Percentiles rank a stretch among this genome's conserved stretches.
Evolutionary conservation across 1,284 basidiomycete species (phyloP).

Genomic region (Phylloboletellus chloephorus): DNA sequence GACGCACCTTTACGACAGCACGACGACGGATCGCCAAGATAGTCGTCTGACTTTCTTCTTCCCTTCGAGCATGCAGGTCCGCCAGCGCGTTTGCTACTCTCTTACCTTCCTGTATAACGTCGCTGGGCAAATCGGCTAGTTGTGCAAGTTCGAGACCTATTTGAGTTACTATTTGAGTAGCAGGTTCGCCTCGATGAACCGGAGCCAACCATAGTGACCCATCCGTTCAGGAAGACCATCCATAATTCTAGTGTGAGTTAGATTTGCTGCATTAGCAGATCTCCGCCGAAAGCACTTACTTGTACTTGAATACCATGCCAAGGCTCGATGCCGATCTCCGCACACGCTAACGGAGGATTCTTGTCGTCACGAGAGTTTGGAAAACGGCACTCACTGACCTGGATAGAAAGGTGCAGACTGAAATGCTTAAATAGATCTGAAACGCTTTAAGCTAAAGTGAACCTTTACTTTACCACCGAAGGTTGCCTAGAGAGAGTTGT

Average conservation of each 20-base stretch:
- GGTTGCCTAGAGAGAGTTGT: conserved; percentile 68
- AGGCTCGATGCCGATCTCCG: conserved; percentile 51
- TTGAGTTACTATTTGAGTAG: background rate
- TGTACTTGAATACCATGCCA: conserved; percentile 75
- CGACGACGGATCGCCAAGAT: conserved; percentile 59
- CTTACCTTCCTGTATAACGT: conserved; percentile 58
- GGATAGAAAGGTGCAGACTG: conserved; percentile 78
- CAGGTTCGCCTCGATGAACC: background rate
- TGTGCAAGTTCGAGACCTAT: conserved; percentile 79
- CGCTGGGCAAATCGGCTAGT: conserved; percentile 72
- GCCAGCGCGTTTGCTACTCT: conserved; percentile 58
- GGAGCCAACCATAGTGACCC: conserved; percentile 58
- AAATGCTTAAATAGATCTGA: background rate
- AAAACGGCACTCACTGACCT: conserved; percentile 43
- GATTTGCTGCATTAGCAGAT: background rate
- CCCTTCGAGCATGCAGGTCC: conserved; percentile 52
- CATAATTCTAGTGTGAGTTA: conserved; percentile 41
- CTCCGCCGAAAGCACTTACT: conserved; percentile 38
- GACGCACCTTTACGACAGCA: conserved; percentile 58
- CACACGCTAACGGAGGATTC: conserved; percentile 39
- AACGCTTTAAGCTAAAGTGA: conserved; percentile 17
- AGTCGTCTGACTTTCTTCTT: conserved; percentile 55
- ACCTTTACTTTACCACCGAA: conserved; percentile 63
- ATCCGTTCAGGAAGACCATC: conserved; percentile 57
- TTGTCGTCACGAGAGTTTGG: background rate